These are phyloP conservation scores for Rhodotorula sp. DNA, from an alignment of 1,284 basidiomycete genomes.

Conservation along the genomic window DNA sequence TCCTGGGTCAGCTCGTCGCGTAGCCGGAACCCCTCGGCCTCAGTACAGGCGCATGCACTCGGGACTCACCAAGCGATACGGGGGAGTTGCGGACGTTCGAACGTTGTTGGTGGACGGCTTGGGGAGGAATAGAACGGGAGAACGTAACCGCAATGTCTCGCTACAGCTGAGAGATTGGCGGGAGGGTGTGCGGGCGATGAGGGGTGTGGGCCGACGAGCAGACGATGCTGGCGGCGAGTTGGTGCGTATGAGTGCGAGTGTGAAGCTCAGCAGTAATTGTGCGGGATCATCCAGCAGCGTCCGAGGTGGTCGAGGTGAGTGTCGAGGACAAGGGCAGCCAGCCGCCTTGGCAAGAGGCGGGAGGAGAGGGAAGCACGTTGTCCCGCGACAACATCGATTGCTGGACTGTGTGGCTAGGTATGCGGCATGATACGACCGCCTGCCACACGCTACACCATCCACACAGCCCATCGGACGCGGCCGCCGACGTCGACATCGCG, in stretches of 20 bases:
- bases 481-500: no score
- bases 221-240: constrained; percentile 9
- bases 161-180: neutral
- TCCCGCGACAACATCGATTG: no score
- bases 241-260: neutral
- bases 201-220: constrained; percentile 1
- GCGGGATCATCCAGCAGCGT: constrained; percentile 5
- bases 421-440: no score
- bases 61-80: neutral
- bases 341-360: neutral
- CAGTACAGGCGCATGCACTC: neutral
- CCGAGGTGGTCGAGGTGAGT: no score
- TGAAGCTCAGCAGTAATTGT: neutral
- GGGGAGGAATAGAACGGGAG: neutral
- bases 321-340: no score
- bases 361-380: neutral
- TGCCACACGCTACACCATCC: no score
- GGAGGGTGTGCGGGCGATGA: neutral
- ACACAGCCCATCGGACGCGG: no score
- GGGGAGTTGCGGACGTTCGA: neutral
- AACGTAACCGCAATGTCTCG: neutral
- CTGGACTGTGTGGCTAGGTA: no score
- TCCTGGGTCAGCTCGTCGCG: no score
- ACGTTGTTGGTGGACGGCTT: neutral
- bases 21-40: neutral